Base-by-base conservation (phyloP, 331 rosid genomes). In the Malus hybrid region DNA sequence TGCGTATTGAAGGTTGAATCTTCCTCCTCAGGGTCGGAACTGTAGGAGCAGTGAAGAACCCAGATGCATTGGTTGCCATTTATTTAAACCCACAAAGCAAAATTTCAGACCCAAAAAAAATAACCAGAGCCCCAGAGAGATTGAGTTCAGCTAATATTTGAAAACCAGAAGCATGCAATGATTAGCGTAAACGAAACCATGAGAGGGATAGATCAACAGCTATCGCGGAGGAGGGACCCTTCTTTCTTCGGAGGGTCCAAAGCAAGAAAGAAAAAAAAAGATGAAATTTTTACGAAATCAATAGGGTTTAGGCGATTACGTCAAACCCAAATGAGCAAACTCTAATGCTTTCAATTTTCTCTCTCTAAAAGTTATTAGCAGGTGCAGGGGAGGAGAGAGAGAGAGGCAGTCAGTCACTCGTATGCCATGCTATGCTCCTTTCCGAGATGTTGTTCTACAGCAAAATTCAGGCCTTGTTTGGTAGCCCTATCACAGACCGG, bases 21-120 rank as follows among this genome's bases (percentile, higher is more conserved):
- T 79, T 93, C 46, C 71, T 18, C 83, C 78, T 84, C 31, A 79
- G 77, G 61, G 73, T 79, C 10, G 90, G 89, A 69, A 87, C 80
- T 6, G 96, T 79, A 60, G 96, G 88, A 71, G 85, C 69, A 42
- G 87, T 80, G 73, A 95, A 84, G 57, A 92, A 88, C 79, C 96
- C 97, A 85, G 93, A 92, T 86, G 97, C 86, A 90, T 95, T 89
- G 69, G 96, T 89, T 69, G 97, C 96, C 97, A 95, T 95, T 85
- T 77, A 74, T 65, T 69, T 22, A 73, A 6, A 65, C 73, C 66
- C 39, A 44, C 16, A 44, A 34, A 50, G 14, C 36, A 59, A 63
- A 71, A 33, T 13, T 16, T 44, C 19, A 62, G 22, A 68, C 54
- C 46, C 24, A 12, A 18, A 48, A 48, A 14, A 44, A 68, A 39